A percentile compares a stretch with the other conserved stretches of the same genome.
Evolutionary conservation across 306 rosid genomes (phyloP).

Genomic region (Crotalaria pallida): DNA sequence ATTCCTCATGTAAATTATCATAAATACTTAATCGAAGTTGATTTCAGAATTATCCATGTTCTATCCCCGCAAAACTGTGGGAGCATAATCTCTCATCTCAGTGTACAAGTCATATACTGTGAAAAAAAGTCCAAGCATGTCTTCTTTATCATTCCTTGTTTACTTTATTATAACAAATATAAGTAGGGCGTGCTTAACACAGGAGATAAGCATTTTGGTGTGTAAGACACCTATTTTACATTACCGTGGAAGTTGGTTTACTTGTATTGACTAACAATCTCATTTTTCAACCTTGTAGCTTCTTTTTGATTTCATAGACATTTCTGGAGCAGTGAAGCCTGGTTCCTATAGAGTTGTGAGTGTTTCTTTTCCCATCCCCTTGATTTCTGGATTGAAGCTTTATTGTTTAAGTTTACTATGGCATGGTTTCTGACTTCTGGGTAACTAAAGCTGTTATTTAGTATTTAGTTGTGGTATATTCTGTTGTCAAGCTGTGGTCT

Average conservation of each 20-base stretch:
- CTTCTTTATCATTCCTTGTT: background rate
- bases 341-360: slow-evolving; percentile 76
- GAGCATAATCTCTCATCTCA: background rate
- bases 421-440: slow-evolving; percentile 3
- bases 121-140: background rate
- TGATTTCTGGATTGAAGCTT: slow-evolving; percentile 17
- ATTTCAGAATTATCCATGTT: background rate
- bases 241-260: background rate
- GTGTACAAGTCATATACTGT: background rate
- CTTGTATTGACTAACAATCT: slow-evolving; percentile 18
- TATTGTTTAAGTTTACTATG: slow-evolving; percentile 3
- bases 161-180: background rate
- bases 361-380: slow-evolving; percentile 11
- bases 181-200: background rate
- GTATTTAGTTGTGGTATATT: slow-evolving; percentile 9
- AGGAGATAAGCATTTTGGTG: background rate
- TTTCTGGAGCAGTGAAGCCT: slow-evolving; percentile 41
- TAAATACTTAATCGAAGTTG: background rate
- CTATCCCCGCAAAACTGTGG: background rate
- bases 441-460: slow-evolving; percentile 3
- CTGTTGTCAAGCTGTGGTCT: background rate
- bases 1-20: background rate
- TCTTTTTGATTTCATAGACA: slow-evolving; percentile 68
- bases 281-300: slow-evolving; percentile 34
- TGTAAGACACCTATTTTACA: background rate